Base-by-base conservation (phyloP, 2,329 filamentous ascomycete species). In the Aspergillus chevalieri region DNA sequence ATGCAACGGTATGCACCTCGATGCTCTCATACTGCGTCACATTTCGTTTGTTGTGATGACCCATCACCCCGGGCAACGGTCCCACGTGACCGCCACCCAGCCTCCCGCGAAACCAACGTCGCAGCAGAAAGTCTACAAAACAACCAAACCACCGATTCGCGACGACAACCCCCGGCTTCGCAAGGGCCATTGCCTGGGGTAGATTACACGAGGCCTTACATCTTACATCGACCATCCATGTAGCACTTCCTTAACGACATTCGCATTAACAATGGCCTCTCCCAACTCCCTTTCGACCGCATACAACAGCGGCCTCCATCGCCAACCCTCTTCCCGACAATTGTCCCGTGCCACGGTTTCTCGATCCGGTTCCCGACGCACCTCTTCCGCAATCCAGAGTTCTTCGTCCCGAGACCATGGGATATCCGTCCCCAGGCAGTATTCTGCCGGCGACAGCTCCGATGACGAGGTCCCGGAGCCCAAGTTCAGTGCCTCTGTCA, bases 391-490 rank as follows among this genome's bases (percentile, higher is more conserved):
- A 51, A 53, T 58, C 46, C 56, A 57, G 26, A 51, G 58, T 45
- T 47, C 52, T 48, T 48, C 44, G 47, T 55, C 48, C 33, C 52
- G 55, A 43, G 55, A 57, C 28, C 55, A 58, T n/a, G 50, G 51
- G 43, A 46, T 49, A 39, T 56, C 59, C 5, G 44, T 61, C 2
- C 52, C 65, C 3, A 61, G 61, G 43, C 59, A 63, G 15, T 68
- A 64, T 55, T 71, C 74, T 1, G 67, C 84, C 57, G 85, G 88
- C 60, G 91, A 95, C 65, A 95, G 89, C 75, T 95, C 91, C 21
- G 92, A 96, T 70, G 92, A 96, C 63, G 92, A 96, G 70, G 88
- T 94, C 24, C 87, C 87, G 14, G 86, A 89, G 58, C 90, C 90
- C 61, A 94, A 93, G 73, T 86, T 96, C 66, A 96, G 90, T 66